These are phyloP conservation scores for Chytridium lagenaria DNA, from an alignment of 371 early-diverging fungal species.

Conservation along the genomic window DNA sequence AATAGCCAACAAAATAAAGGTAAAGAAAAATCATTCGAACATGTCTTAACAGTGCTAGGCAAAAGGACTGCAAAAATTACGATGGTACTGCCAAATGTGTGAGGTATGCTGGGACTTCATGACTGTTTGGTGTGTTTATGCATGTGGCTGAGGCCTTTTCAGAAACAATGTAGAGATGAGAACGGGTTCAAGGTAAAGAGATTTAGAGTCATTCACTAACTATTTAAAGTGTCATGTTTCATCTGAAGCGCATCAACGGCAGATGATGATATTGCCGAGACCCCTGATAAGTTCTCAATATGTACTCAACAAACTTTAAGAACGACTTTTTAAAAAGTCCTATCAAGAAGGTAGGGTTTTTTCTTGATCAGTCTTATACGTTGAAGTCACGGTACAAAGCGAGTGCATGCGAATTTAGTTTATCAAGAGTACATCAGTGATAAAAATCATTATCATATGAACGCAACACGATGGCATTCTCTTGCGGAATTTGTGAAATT, in stretches of 20 bases:
- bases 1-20: slow-evolving; percentile 56
- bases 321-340: slow-evolving; percentile 51
- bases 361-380: too few species aligned
- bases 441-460: slow-evolving; percentile 94
- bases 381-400: slow-evolving; percentile 77
- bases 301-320: slow-evolving; percentile 52
- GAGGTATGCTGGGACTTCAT: slow-evolving; percentile 47
- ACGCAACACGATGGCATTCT: slow-evolving; percentile 90
- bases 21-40: too few species aligned
- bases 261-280: slow-evolving; percentile 89
- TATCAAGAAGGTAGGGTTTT: slow-evolving; percentile 41
- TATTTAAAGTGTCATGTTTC: slow-evolving; percentile 74
- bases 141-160: not conserved
- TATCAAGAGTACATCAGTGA: slow-evolving; percentile 96
- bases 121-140: not conserved
- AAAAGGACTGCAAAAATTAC: slow-evolving; percentile 91
- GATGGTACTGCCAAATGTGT: slow-evolving; percentile 95
- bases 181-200: slow-evolving; percentile 86
- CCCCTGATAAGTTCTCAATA: slow-evolving; percentile 47
- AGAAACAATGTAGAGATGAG: slow-evolving; percentile 80
- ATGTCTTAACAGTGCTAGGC: slow-evolving; percentile 49
- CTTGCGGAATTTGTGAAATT: slow-evolving; percentile 84
- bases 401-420: slow-evolving; percentile 88
- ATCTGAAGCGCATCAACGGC: slow-evolving; percentile 92
- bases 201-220: not conserved